These are phyloP conservation scores for Cryptococcus sp. DNA, from an alignment of 1,284 basidiomycete species.

Conservation along the genomic window DNA sequence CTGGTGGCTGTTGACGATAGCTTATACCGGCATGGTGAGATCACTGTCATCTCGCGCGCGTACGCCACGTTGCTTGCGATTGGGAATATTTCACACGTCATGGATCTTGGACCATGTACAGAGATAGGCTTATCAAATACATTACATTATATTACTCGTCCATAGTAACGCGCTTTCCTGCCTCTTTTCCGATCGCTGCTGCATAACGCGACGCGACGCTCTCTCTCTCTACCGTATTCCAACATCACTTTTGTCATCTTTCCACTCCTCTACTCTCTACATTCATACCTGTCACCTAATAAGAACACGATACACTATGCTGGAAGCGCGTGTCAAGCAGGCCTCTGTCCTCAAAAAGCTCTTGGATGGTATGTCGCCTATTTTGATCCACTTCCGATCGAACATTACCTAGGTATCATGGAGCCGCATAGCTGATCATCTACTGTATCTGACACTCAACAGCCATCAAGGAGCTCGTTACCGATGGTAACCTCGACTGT, in stretches of 20 bases:
- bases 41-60: too few relatives aligned
- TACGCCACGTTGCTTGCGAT: too few relatives aligned
- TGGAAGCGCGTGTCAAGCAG: constrained; percentile 84
- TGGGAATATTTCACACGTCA: too few relatives aligned
- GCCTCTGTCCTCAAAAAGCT: constrained; percentile 82
- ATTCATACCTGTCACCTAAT: not conserved
- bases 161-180: too few relatives aligned
- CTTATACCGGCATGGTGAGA: too few relatives aligned
- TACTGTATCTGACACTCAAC: not conserved
- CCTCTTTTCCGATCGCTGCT: not conserved
- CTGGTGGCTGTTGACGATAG: too few relatives aligned
- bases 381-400: not conserved
- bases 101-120: too few relatives aligned
- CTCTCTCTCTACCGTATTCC: not conserved
- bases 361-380: constrained; percentile 68
- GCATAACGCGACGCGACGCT: not conserved
- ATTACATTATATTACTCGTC: too few relatives aligned
- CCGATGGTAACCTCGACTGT: constrained; percentile 98
- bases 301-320: constrained; percentile 60
- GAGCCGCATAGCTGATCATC: too few relatives aligned
- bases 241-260: not conserved
- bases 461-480: constrained; percentile 97
- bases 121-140: too few relatives aligned
- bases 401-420: not conserved
- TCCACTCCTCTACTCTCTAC: not conserved